A percentile compares a stretch with the other conserved stretches of the same genome.
Conservation (phyloP, 148 eudicot genomes). For the Polygonum aviculare region DNA sequence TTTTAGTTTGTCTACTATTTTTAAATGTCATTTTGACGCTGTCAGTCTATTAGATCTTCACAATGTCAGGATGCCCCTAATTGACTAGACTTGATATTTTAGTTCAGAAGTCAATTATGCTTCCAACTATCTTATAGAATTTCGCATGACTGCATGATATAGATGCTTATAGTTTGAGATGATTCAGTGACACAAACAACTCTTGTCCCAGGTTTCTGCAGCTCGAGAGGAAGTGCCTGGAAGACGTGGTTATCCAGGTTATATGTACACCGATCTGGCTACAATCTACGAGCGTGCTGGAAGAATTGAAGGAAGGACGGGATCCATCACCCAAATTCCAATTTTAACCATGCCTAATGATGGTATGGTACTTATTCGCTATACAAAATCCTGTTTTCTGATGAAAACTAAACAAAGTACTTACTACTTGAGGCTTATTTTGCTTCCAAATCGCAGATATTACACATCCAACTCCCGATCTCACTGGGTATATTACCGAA, state of each 20-base stretch:
- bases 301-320: conserved; percentile 77
- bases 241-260: conserved; percentile 92
- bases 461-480: conserved; percentile 89
- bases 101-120: background rate
- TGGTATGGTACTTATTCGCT: conserved; percentile 29
- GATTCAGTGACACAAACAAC: conserved; percentile 3
- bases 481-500: conserved; percentile 82
- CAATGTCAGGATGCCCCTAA: background rate
- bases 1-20: background rate
- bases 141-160: background rate
- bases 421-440: background rate
- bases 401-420: background rate
- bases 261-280: conserved; percentile 87
- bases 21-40: background rate
- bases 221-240: conserved; percentile 92
- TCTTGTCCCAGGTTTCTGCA: conserved; percentile 58
- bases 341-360: conserved; percentile 84
- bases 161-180: background rate
- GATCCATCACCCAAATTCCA: conserved; percentile 82
- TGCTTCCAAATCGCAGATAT: conserved; percentile 37
- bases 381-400: background rate
- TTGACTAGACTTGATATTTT: background rate
- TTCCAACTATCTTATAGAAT: background rate
- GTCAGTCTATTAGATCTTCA: background rate
- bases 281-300: conserved; percentile 91